Evolutionary conservation across 164 flowering plant genomes (phyloP).

Genomic region (Liquidambar formosana): DNA sequence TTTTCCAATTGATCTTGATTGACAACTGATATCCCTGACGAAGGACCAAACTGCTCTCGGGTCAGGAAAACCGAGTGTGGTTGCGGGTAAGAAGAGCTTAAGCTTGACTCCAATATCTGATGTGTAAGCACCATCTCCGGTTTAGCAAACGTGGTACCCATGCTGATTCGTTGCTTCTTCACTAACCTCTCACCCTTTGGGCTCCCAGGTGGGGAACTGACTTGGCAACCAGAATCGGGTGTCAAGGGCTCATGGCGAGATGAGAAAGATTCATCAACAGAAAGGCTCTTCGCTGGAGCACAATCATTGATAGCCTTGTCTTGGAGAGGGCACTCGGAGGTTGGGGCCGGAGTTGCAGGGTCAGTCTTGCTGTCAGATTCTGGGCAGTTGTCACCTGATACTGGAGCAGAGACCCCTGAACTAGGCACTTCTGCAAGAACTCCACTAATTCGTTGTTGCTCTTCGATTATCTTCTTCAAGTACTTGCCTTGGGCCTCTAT

Average conservation of each 20-base stretch:
- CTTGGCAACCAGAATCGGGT: constrained; percentile 74
- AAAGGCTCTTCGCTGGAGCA: constrained; percentile 47
- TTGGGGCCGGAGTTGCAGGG: constrained; percentile 80
- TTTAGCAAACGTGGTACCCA: constrained; percentile 28
- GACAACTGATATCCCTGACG: constrained; percentile 25
- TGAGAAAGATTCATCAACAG: constrained; percentile 72
- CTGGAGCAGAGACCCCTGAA: constrained; percentile 32
- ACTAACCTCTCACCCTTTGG: constrained; percentile 44
- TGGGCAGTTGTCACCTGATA: constrained; percentile 41
- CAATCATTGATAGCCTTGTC: constrained; percentile 46
- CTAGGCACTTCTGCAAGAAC: constrained; percentile 56
- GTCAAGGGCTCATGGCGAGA: constrained; percentile 81
- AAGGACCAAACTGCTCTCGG: constrained; percentile 38
- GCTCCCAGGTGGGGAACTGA: constrained; percentile 39
- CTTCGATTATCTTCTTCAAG: constrained; percentile 90
- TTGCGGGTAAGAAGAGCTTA: constrained; percentile 43
- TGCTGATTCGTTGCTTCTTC: constrained; percentile 47
- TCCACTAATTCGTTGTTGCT: constrained; percentile 84
- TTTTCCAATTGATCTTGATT: constrained; percentile 32
- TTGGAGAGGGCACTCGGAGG: constrained; percentile 58
- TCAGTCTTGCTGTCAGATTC: constrained; percentile 61
- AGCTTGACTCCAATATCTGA: constrained; percentile 72
- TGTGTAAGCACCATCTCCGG: constrained; percentile 54
- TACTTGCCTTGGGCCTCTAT: constrained; percentile 98
- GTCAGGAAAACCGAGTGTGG: constrained; percentile 32